Evolutionary conservation across 2,329 filamentous ascomycete genomes (phyloP).

Genomic region (Penicillium sp.): DNA sequence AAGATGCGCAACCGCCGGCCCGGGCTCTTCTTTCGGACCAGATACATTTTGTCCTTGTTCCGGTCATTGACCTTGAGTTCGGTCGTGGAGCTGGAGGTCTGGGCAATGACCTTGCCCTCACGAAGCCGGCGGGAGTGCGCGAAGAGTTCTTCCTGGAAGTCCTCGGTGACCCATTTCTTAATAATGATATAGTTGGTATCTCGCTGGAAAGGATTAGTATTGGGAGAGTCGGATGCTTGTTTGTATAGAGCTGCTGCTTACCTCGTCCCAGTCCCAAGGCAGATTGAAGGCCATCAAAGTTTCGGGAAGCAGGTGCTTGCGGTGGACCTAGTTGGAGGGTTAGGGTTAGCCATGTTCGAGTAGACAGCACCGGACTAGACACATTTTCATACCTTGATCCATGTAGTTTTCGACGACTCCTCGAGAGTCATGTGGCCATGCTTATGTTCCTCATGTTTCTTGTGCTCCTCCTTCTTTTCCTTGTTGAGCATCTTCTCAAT

Average conservation of each 20-base stretch:
- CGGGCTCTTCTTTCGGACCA: conserved; percentile 52
- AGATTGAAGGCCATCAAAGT: conserved; percentile 51
- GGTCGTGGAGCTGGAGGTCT: conserved; percentile 41
- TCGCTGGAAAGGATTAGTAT: conserved; percentile 35
- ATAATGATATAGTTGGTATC: conserved; percentile 74
- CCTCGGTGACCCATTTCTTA: conserved; percentile 72
- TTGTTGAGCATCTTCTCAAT: conserved; percentile 48
- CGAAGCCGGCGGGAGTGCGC: conserved; percentile 69
- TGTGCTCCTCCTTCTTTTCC: conserved; percentile 41
- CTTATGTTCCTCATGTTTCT: conserved; percentile 37
- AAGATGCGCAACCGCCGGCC: conserved; percentile 39
- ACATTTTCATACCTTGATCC: conserved; percentile 46
- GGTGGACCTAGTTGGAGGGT: conserved; percentile 43
- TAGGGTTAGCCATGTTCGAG: conserved; percentile 3
- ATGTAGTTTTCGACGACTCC: conserved; percentile 39
- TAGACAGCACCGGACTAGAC: background rate
- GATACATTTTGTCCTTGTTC: conserved; percentile 49
- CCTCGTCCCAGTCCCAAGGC: conserved; percentile 53
- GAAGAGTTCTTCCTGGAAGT: conserved; percentile 73
- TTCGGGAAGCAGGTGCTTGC: conserved; percentile 50
- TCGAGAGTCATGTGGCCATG: conserved; percentile 23
- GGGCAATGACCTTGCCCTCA: conserved; percentile 52
- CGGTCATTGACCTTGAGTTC: conserved; percentile 48
- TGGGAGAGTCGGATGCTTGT: background rate
- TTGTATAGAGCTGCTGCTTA: conserved; percentile 30